A percentile compares a stretch with the other conserved stretches of the same genome.
phyloP scores from a whole-genome alignment of 768 basidiomycete genomes.

The Tulasnella sp. region DNA sequence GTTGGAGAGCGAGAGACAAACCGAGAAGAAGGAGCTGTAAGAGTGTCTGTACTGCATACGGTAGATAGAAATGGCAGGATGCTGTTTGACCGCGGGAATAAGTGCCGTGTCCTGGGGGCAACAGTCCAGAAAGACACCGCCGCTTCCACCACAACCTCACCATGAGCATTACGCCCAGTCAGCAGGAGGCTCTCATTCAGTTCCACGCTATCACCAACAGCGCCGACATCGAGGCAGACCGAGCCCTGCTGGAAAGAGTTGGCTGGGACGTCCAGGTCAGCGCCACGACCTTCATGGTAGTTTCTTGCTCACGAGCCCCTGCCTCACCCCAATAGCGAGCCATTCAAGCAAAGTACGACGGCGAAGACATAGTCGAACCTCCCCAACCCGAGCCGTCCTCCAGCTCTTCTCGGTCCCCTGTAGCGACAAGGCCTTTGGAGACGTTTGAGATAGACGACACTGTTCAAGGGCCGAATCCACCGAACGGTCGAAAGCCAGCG shows the following conservation, averaged over 20 bases:
- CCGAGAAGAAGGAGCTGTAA: slow-evolving; percentile 46
- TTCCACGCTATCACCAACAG: slow-evolving; percentile 63
- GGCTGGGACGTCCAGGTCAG: slow-evolving; percentile 73
- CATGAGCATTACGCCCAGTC: slow-evolving; percentile 36
- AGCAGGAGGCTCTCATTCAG: slow-evolving; percentile 46
- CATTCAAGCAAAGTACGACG: slow-evolving; percentile 62
- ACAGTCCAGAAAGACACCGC: background rate
- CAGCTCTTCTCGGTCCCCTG: slow-evolving; percentile 42
- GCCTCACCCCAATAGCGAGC: slow-evolving; percentile 51
- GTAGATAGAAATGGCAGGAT: background rate
- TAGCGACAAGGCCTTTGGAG: slow-evolving; percentile 21
- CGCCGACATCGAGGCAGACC: slow-evolving; percentile 63
- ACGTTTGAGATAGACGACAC: slow-evolving; percentile 56
- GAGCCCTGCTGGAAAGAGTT: slow-evolving; percentile 62
- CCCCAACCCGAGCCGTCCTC: slow-evolving; percentile 44
- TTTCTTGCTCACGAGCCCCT: background rate
- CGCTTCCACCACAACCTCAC: slow-evolving; percentile 18
- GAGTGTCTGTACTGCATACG: background rate
- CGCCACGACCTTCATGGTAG: slow-evolving; percentile 17
- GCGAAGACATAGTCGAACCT: slow-evolving; percentile 38
- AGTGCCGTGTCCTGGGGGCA: background rate
- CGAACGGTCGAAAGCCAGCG: slow-evolving; percentile 32
- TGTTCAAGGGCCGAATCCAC: slow-evolving; percentile 44
- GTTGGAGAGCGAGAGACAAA: slow-evolving; percentile 37
- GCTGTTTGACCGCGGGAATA: slow-evolving; percentile 8